Evolutionary conservation across 768 basidiomycete genomes (phyloP).

Genomic region (Galerina marginata): DNA sequence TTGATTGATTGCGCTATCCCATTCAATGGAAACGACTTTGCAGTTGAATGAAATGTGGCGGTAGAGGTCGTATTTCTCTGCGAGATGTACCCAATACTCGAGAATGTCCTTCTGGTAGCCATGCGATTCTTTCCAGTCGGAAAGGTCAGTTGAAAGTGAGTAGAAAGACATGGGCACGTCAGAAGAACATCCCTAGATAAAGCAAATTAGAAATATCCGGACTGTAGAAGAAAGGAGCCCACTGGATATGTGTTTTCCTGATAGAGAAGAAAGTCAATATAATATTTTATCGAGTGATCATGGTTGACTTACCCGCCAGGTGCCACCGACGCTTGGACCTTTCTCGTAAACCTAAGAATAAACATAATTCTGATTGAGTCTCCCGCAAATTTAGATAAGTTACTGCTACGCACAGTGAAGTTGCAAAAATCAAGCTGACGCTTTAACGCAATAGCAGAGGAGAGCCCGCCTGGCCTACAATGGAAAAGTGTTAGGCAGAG

Average conservation of each 20-base stretch:
- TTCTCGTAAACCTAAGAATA: slow-evolving; percentile 54
- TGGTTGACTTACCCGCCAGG: slow-evolving; percentile 51
- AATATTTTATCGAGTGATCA: neutral
- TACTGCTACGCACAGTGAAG: slow-evolving; percentile 39
- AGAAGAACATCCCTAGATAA: slow-evolving; percentile 47
- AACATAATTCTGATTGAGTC: neutral
- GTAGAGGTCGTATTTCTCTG: slow-evolving; percentile 47
- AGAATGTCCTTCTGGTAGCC: slow-evolving; percentile 47
- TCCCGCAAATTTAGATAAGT: neutral
- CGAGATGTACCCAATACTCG: slow-evolving; percentile 46
- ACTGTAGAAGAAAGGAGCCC: neutral
- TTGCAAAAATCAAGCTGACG: slow-evolving; percentile 39
- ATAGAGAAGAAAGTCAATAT: neutral
- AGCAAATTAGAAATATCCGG: neutral
- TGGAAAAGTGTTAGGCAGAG: too few species aligned
- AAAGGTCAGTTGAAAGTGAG: slow-evolving; percentile 52
- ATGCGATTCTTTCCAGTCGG: slow-evolving; percentile 49
- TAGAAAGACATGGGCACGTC: slow-evolving; percentile 50
- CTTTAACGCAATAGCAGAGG: slow-evolving; percentile 50
- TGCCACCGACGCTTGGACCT: slow-evolving; percentile 49
- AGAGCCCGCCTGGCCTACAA: slow-evolving; percentile 43
- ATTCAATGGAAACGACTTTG: slow-evolving; percentile 48
- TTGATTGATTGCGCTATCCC: slow-evolving; percentile 41
- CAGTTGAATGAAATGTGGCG: slow-evolving; percentile 48
- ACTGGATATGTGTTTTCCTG: slow-evolving; percentile 46